A percentile compares a stretch with the other conserved stretches of the same genome.
Evolutionary conservation across 169 alveolate genomes (phyloP).

Genomic region (Cryptosporidium andersoni): DNA sequence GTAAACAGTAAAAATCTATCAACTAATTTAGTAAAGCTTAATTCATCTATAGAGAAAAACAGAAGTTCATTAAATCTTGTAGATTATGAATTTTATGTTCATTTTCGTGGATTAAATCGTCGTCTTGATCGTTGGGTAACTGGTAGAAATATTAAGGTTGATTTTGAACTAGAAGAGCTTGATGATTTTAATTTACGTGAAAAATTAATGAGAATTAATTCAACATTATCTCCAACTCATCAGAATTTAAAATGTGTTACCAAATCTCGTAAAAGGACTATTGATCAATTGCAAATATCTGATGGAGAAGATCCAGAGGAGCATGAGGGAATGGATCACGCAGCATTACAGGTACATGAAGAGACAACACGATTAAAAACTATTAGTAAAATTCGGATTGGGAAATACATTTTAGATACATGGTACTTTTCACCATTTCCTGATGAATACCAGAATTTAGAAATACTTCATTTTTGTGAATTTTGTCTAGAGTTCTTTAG

Average conservation of each 20-base stretch:
- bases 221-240: conserved; percentile 41
- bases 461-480: conserved; percentile 92
- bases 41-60: background rate
- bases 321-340: conserved; percentile 91
- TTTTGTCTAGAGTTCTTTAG: conserved; percentile 91
- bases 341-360: conserved; percentile 91
- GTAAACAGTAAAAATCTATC: background rate
- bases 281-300: conserved; percentile 26
- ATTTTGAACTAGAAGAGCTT: conserved; percentile 28
- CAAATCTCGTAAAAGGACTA: conserved; percentile 26
- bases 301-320: conserved; percentile 72
- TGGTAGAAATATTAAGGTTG: conserved; percentile 76
- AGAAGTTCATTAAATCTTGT: conserved; percentile 16
- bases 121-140: conserved; percentile 88
- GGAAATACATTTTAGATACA: conserved; percentile 90
- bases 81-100: conserved; percentile 90
- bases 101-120: conserved; percentile 86
- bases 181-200: conserved; percentile 72
- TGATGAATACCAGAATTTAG: conserved; percentile 91
- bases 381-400: conserved; percentile 90
- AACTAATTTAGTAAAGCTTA: conserved; percentile 11
- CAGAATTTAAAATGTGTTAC: conserved; percentile 21
- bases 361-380: conserved; percentile 94
- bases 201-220: conserved; percentile 78
- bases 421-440: conserved; percentile 99